These are phyloP conservation scores for Allodekkera sacchari DNA, from an alignment of 805 yeast genomes.

Conservation along the genomic window DNA sequence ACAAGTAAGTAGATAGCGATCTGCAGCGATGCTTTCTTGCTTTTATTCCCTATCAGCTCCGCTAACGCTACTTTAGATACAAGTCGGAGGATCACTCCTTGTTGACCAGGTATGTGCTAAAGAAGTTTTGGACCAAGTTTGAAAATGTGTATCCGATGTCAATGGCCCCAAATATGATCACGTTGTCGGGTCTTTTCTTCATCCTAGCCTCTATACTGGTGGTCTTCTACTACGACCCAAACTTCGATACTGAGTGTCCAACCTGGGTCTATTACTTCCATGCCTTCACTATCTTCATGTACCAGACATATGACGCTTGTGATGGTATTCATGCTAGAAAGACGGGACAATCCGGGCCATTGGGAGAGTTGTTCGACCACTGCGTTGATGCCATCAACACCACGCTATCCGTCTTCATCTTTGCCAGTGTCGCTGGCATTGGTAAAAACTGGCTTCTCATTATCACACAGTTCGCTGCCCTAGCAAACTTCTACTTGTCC, in stretches of 20 bases:
- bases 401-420: constrained; percentile 65
- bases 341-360: constrained; percentile 90
- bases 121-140: constrained; percentile 74
- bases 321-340: constrained; percentile 94
- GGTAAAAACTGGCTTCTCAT: constrained; percentile 60
- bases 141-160: constrained; percentile 69
- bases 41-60: no score
- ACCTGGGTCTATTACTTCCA: constrained; percentile 69
- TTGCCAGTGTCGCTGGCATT: constrained; percentile 67
- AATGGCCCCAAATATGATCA: constrained; percentile 92
- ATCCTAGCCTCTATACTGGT: constrained; percentile 54
- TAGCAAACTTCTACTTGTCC: constrained; percentile 76
- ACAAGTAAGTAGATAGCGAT: constrained; percentile 29
- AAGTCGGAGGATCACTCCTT: constrained; percentile 77
- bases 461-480: constrained; percentile 61
- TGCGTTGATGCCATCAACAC: constrained; percentile 65
- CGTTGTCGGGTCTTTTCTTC: constrained; percentile 70
- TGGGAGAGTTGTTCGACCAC: constrained; percentile 92
- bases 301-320: constrained; percentile 94
- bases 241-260: constrained; percentile 52
- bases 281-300: constrained; percentile 78
- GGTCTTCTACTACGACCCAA: constrained; percentile 68
- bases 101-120: constrained; percentile 63
- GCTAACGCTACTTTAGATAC: constrained; percentile 33
- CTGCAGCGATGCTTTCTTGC: no score